Percentiles rank a stretch among this genome's conserved stretches.
phyloP scores from a whole-genome alignment of 192 early-diverging fungal species.

The Globomyces pollinis-pini region DNA sequence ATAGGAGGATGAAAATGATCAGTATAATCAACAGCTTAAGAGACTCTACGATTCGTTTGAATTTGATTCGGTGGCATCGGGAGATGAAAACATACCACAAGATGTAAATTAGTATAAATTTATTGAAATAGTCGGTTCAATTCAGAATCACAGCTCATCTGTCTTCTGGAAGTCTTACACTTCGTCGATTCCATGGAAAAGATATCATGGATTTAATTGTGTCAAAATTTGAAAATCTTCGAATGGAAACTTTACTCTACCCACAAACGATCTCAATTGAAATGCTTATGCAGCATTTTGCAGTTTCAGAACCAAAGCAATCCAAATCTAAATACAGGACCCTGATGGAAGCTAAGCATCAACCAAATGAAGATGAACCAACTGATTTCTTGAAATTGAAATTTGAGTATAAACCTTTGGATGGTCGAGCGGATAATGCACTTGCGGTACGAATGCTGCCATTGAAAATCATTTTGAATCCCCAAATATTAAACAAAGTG shows the following conservation, averaged over 20 bases:
- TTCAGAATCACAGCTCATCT: neutral
- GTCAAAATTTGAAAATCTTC: slow-evolving; percentile 1
- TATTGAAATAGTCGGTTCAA: neutral
- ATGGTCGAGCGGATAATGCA: slow-evolving; percentile 78
- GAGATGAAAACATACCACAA: neutral
- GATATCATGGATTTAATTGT: neutral
- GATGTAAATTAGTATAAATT: neutral
- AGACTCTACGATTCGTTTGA: slow-evolving; percentile 2
- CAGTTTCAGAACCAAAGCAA: neutral
- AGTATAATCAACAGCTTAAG: neutral
- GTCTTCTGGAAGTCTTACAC: neutral
- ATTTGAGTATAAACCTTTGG: slow-evolving; percentile 86
- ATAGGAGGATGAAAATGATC: neutral
- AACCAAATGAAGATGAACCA: slow-evolving; percentile 8
- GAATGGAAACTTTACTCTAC: neutral
- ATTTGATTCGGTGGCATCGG: neutral
- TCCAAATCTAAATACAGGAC: slow-evolving; percentile 21
- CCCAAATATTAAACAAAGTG: slow-evolving; percentile 62
- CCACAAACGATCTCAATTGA: neutral
- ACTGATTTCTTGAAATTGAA: slow-evolving; percentile 60
- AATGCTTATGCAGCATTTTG: neutral
- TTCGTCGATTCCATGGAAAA: neutral
- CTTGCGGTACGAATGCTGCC: slow-evolving; percentile 78
- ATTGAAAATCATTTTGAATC: slow-evolving; percentile 85
- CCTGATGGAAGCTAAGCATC: slow-evolving; percentile 29